phyloP scores from a whole-genome alignment of 108 stramenopile species.

The Skeletonema potamos region DNA sequence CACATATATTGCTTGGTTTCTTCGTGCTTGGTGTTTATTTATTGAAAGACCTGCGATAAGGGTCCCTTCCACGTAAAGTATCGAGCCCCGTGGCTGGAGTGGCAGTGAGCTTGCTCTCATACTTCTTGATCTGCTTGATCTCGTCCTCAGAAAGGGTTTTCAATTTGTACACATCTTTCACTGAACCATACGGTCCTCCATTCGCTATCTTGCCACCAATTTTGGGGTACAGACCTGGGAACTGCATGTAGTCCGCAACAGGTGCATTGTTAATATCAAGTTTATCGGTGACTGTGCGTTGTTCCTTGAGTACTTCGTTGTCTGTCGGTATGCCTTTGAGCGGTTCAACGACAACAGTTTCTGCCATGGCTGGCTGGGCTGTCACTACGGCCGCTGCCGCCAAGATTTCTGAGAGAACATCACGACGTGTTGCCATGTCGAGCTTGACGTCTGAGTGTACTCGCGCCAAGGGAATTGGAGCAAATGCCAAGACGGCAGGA shows the following conservation, averaged over 20 bases:
- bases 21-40: not conserved
- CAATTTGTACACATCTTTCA: slow-evolving; percentile 73
- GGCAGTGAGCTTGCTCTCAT: slow-evolving; percentile 60
- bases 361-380: not conserved
- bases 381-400: not conserved
- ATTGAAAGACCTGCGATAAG: slow-evolving; percentile 9
- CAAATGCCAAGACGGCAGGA: not conserved
- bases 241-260: slow-evolving; percentile 69
- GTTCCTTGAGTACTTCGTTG: slow-evolving; percentile 8
- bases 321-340: not conserved
- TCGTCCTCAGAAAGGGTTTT: slow-evolving; percentile 55
- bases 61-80: slow-evolving; percentile 2
- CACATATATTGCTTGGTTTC: too few relatives aligned
- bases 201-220: slow-evolving; percentile 47
- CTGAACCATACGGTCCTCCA: slow-evolving; percentile 60
- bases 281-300: slow-evolving; percentile 35
- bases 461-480: not conserved
- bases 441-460: not conserved
- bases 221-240: slow-evolving; percentile 52
- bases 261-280: slow-evolving; percentile 67
- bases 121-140: slow-evolving; percentile 64
- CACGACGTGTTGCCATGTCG: not conserved
- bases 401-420: not conserved
- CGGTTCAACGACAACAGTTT: not conserved
- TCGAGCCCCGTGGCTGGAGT: slow-evolving; percentile 29